phyloP scores from a whole-genome alignment of 176 grass and related monocot species.

The Oryza meyeriana region DNA sequence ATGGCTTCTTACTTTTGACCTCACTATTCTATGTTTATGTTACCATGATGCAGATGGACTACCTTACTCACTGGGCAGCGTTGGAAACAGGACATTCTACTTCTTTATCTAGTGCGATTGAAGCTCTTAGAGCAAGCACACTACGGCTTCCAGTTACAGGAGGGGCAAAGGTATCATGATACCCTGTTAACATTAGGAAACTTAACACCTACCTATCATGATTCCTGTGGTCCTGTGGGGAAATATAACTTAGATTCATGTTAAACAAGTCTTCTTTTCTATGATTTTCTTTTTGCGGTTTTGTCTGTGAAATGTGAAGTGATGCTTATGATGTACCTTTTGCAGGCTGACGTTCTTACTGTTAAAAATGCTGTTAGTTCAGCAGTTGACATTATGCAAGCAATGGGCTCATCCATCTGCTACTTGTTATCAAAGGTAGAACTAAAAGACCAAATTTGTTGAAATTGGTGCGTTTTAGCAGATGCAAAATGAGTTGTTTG shows the following conservation, averaged over 20 bases:
- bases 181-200: conserved; percentile 6
- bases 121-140: conserved; percentile 88
- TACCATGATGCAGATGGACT: conserved; percentile 61
- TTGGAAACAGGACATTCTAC: conserved; percentile 62
- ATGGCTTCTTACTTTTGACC: not conserved
- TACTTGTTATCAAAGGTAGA: conserved; percentile 88
- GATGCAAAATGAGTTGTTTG: not conserved
- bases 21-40: conserved; percentile 32
- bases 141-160: conserved; percentile 90
- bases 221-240: not conserved
- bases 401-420: conserved; percentile 79
- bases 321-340: conserved; percentile 11
- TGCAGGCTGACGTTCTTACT: conserved; percentile 78
- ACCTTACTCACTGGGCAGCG: conserved; percentile 63
- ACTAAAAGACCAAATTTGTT: not conserved
- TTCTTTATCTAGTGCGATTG: conserved; percentile 66
- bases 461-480: not conserved
- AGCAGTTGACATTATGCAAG: conserved; percentile 94
- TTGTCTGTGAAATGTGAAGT: conserved; percentile 27
- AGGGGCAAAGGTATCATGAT: conserved; percentile 65
- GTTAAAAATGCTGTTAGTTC: conserved; percentile 92
- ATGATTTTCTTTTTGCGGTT: conserved; percentile 12
- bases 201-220: conserved; percentile 6
- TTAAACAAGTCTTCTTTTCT: conserved; percentile 23
- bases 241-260: conserved; percentile 10